Evolutionary conservation across 164 flowering plant species (phyloP).

Genomic region (Vitis cinerea): DNA sequence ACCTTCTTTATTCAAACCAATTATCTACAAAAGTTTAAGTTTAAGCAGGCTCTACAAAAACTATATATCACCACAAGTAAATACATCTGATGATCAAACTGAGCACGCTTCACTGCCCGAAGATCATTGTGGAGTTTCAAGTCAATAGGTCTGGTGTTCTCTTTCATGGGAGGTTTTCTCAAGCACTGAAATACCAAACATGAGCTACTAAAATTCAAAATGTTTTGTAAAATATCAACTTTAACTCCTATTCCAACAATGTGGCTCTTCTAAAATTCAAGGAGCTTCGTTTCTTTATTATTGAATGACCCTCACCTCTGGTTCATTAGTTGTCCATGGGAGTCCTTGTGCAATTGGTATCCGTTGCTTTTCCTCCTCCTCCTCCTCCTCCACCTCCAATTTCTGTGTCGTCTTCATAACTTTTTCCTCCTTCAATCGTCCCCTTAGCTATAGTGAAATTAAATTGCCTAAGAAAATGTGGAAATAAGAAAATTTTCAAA

Average conservation of each 20-base stretch:
- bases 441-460: slow-evolving; percentile 62
- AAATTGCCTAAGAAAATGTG: background rate
- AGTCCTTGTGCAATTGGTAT: slow-evolving; percentile 95
- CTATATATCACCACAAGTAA: too few relatives aligned
- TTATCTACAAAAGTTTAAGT: too few relatives aligned
- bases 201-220: too few relatives aligned
- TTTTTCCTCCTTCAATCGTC: slow-evolving; percentile 75
- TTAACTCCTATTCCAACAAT: too few relatives aligned
- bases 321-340: slow-evolving; percentile 99
- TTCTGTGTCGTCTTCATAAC: slow-evolving; percentile 71
- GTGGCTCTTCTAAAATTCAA: too few relatives aligned
- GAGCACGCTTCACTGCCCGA: slow-evolving; percentile 86
- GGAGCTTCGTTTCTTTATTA: background rate
- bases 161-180: slow-evolving; percentile 84
- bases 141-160: slow-evolving; percentile 68
- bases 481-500: background rate
- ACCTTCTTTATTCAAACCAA: too few relatives aligned
- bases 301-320: slow-evolving; percentile 57
- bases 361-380: slow-evolving; percentile 51
- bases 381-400: slow-evolving; percentile 73
- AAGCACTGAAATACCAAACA: slow-evolving; percentile 45
- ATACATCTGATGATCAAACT: slow-evolving; percentile 74
- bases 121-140: slow-evolving; percentile 72
- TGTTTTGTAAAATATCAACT: too few relatives aligned
- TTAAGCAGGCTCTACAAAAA: too few relatives aligned